Conservation (phyloP, 768 basidiomycete species). For the Chalciporus pseudorubinellus region DNA sequence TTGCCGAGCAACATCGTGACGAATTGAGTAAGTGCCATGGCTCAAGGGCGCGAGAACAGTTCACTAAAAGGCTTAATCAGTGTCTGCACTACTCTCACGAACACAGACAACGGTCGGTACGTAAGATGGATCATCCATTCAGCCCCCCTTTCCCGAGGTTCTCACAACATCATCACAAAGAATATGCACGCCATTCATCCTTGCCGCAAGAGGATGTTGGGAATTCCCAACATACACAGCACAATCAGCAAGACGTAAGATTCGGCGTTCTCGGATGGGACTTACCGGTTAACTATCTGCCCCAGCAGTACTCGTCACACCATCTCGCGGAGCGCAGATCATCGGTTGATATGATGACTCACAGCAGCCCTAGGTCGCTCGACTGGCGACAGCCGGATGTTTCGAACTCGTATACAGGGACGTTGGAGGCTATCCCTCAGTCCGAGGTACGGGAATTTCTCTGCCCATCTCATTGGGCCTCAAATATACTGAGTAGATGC, state of each 20-base stretch:
- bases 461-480: constrained; percentile 14
- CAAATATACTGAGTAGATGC: constrained; percentile 35
- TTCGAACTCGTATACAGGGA: constrained; percentile 27
- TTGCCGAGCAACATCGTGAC: constrained; percentile 70
- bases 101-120: constrained; percentile 35
- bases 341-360: constrained; percentile 33
- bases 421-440: constrained; percentile 31
- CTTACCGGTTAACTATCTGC: constrained; percentile 19
- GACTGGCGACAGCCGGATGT: constrained; percentile 36
- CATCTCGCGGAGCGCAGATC: constrained; percentile 33
- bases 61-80: constrained; percentile 23
- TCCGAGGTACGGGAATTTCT: constrained; percentile 31
- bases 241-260: constrained; percentile 35
- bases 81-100: constrained; percentile 36
- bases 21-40: constrained; percentile 42
- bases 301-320: constrained; percentile 31
- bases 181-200: constrained; percentile 33
- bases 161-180: constrained; percentile 26
- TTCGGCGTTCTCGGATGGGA: constrained; percentile 12
- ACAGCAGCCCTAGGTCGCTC: constrained; percentile 33
- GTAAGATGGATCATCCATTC: constrained; percentile 21
- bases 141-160: constrained; percentile 8
- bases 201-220: constrained; percentile 31
- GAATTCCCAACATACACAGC: constrained; percentile 30
- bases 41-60: constrained; percentile 13